Conservation (phyloP, 179 eudicot species). For the Actinidia arguta region DNA sequence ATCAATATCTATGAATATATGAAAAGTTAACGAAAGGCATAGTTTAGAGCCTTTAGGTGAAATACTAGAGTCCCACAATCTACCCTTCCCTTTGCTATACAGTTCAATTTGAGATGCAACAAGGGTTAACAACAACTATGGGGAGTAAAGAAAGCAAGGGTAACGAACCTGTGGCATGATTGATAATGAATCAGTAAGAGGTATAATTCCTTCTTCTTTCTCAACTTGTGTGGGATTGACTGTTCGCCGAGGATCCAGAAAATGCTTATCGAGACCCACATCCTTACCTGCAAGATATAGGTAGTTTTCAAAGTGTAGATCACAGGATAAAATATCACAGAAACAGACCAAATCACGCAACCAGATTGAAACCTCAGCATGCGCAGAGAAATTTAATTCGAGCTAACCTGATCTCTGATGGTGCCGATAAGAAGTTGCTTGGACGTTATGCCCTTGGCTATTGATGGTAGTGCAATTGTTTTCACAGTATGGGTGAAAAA, state of each 20-base stretch:
- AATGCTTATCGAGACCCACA: slow-evolving; percentile 99
- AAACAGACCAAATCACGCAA: background rate
- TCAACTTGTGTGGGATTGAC: slow-evolving; percentile 88
- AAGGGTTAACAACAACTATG: background rate
- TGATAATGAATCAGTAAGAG: slow-evolving; percentile 93
- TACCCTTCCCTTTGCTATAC: background rate
- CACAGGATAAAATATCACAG: slow-evolving; percentile 17
- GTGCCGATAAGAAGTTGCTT: slow-evolving; percentile 98
- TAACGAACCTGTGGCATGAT: slow-evolving; percentile 87
- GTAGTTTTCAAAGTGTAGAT: background rate
- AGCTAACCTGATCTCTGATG: slow-evolving; percentile 93
- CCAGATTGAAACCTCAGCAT: background rate
- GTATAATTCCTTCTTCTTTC: slow-evolving; percentile 96
- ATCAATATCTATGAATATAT: background rate
- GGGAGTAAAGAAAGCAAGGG: background rate
- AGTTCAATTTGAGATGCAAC: background rate
- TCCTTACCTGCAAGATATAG: slow-evolving; percentile 60
- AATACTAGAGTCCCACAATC: background rate
- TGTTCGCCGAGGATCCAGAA: slow-evolving; percentile 94
- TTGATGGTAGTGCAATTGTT: slow-evolving; percentile 79
- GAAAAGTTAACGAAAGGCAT: background rate
- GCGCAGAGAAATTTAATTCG: background rate
- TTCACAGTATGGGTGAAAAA: slow-evolving; percentile 94
- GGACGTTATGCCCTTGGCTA: slow-evolving; percentile 97
- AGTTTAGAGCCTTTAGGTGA: background rate